Base-by-base conservation (phyloP, 1,139 yeast genomes). In the Candida tetrigidarum region DNA sequence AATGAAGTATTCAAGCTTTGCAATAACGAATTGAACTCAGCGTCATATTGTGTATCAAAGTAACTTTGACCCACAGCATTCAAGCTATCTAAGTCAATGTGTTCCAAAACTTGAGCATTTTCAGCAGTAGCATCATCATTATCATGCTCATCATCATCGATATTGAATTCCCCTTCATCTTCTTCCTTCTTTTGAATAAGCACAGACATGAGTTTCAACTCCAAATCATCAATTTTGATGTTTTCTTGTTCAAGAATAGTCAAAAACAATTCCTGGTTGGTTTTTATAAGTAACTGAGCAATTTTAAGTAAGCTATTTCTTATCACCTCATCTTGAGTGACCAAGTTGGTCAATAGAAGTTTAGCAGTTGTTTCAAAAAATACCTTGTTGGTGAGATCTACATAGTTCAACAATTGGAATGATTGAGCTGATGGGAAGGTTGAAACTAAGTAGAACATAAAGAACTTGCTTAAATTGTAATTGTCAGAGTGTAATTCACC, bases 171-270 rank as follows among this genome's bases (percentile, higher is more conserved):
- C n/a, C 55, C 64, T 37, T 60, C 64, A 20, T 55, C 53, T 30
- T 60, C 54, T 16, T 63, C 64, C 25, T 63, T 46, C 6, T 45
- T 47, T n/a, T 51, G 44, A 4, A 56, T 55, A 46, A 85, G 67
- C 1, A 90, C 82, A 1, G 84, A 73, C 67, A 87, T 86, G 42
- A 88, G 68, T 48, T 76, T 72, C 73, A 88, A 78, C 65, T 89
- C 96, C 52, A 89, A 74, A 11, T 79, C 74, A 32, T 78, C 78
- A 16, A 84, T 53, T 27, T 72, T 67, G 36, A 81, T 53, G 20
- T 69, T 51, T 35, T 56, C 48, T 1, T 67, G 60, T 4, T 64
- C 60, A 50, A 86, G 67, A 9, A 69, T 64, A 11, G 66, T 56
- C 11, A 68, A 40, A 46, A 86, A 78, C 27, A 71, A 52, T 1